phyloP scores from a whole-genome alignment of 768 basidiomycete genomes.

The Botryobasidium botryosum region DNA sequence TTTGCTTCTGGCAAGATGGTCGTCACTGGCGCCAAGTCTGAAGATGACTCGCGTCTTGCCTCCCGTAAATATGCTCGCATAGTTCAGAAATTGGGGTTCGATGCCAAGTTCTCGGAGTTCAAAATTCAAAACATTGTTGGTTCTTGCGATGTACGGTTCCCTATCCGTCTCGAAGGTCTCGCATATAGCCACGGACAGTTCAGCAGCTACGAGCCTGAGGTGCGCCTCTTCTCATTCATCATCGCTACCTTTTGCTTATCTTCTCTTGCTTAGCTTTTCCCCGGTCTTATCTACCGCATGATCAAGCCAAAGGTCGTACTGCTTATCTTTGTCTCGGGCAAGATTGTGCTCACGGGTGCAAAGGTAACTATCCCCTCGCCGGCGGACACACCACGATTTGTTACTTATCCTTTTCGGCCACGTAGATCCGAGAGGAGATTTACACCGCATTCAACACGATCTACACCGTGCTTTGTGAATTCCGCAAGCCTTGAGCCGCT shows the following conservation, averaged over 20 bases:
- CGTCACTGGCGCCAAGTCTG: slow-evolving; percentile 97
- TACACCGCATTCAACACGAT: slow-evolving; percentile 99
- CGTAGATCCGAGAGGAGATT: slow-evolving; percentile 94
- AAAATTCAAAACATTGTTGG: slow-evolving; percentile 99
- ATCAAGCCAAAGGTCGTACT: slow-evolving; percentile 98
- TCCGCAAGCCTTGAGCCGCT: slow-evolving; percentile 48
- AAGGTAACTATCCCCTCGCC: slow-evolving; percentile 53
- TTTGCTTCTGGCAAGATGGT: slow-evolving; percentile 99
- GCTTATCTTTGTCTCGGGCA: slow-evolving; percentile 96
- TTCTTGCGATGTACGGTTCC: slow-evolving; percentile 96
- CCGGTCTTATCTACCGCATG: slow-evolving; percentile 98
- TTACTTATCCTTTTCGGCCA: slow-evolving; percentile 24
- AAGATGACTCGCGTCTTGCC: slow-evolving; percentile 91
- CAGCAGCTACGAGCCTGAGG: slow-evolving; percentile 96
- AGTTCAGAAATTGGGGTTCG: slow-evolving; percentile 98
- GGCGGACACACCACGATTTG: slow-evolving; percentile 29
- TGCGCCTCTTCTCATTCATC: slow-evolving; percentile 23
- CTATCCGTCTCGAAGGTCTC: slow-evolving; percentile 91
- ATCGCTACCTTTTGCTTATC: slow-evolving; percentile 3
- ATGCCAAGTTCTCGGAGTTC: slow-evolving; percentile 98
- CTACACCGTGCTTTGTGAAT: slow-evolving; percentile 93
- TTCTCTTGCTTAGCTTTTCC: slow-evolving; percentile 57
- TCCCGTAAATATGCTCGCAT: slow-evolving; percentile 98
- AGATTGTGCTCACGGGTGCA: slow-evolving; percentile 96
- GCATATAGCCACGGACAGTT: slow-evolving; percentile 97